Evolutionary conservation across 768 basidiomycete species (phyloP).

Genomic region (Hericium rajendrae): DNA sequence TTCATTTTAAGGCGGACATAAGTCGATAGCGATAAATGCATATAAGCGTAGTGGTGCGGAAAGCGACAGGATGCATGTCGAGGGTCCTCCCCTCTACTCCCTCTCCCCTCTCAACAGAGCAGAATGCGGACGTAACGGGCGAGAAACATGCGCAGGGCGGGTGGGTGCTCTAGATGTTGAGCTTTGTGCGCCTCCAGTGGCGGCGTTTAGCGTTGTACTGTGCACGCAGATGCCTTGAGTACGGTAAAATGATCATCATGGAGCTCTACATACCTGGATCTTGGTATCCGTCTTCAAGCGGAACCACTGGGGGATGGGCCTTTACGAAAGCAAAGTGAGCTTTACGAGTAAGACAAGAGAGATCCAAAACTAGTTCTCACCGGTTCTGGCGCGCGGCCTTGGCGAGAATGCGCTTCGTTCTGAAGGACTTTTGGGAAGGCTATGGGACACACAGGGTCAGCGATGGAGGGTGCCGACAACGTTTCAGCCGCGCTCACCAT

Average conservation of each 20-base stretch:
- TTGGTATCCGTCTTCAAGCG: constrained; percentile 93
- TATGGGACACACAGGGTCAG: constrained; percentile 24
- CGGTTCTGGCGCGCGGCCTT: constrained; percentile 96
- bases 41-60: not conserved
- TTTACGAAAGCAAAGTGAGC: no score
- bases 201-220: constrained; percentile 94
- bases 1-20: not conserved
- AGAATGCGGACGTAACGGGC: not conserved
- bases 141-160: not conserved
- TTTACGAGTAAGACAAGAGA: no score
- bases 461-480: not conserved
- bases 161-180: constrained; percentile 69
- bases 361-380: constrained; percentile 27
- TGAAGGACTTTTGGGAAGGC: constrained; percentile 99
- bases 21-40: constrained; percentile 3
- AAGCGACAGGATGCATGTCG: not conserved
- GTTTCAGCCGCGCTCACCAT: not conserved
- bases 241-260: not conserved
- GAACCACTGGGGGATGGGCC: constrained; percentile 99
- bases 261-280: constrained; percentile 54
- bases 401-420: constrained; percentile 93
- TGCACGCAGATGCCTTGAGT: not conserved
- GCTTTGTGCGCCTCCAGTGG: constrained; percentile 99
- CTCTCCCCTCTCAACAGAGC: not conserved
- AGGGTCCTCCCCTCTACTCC: not conserved